Percentiles rank a stretch among this genome's conserved stretches.
Evolutionary conservation across 169 alveolate species (phyloP).

Genomic region (Theileria luwenshuni): DNA sequence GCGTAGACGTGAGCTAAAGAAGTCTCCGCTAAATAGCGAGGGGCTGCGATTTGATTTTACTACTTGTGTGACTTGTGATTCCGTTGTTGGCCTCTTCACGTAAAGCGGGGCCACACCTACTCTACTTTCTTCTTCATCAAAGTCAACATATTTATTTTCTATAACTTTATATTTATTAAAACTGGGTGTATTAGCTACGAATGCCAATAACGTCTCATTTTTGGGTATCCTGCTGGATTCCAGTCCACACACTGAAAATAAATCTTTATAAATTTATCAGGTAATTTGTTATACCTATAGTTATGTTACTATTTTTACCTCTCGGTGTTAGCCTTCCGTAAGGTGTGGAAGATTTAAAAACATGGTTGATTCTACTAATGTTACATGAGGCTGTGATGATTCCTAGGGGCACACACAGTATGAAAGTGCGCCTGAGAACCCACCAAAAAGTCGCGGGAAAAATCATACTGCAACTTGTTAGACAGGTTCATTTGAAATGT

Average conservation of each 20-base stretch:
- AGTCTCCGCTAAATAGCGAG: neutral
- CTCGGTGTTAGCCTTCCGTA: neutral
- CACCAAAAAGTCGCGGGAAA: neutral
- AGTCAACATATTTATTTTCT: neutral
- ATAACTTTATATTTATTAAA: too few species aligned
- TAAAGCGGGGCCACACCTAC: neutral
- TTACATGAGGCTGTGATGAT: constrained; percentile 6
- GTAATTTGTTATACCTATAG: neutral
- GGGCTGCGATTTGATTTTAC: neutral
- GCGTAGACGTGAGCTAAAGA: constrained; percentile 1
- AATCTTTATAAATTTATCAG: neutral
- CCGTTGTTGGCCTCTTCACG: neutral
- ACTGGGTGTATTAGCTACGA: neutral
- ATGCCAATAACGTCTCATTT: neutral
- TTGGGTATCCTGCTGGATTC: neutral
- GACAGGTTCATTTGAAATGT: constrained; percentile 13
- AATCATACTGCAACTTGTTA: neutral
- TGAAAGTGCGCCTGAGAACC: constrained; percentile 9
- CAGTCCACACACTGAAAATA: constrained; percentile 29
- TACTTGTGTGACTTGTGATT: neutral
- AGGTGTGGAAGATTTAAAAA: neutral
- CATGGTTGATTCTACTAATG: constrained; percentile 13
- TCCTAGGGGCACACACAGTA: constrained; percentile 7
- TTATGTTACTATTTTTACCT: neutral
- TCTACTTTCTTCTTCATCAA: neutral